phyloP scores from a whole-genome alignment of 768 basidiomycete species.

The Gloeophyllum trabeum region DNA sequence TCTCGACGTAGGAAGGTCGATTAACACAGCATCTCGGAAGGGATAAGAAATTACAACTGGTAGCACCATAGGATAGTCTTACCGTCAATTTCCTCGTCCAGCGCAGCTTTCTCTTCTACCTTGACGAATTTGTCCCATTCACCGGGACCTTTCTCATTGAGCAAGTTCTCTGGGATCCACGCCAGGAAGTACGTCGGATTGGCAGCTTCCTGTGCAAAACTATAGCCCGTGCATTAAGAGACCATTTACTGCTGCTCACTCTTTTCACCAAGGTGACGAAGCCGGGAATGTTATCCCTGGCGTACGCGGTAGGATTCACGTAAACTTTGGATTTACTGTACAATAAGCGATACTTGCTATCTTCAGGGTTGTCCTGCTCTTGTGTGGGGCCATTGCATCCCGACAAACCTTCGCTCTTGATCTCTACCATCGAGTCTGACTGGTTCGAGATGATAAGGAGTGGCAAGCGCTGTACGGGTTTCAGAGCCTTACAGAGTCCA shows the following conservation, averaged over 20 bases:
- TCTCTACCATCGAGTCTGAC: conserved; percentile 67
- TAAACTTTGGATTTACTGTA: conserved; percentile 94
- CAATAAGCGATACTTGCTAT: conserved; percentile 57
- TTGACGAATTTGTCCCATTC: conserved; percentile 90
- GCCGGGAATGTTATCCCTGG: conserved; percentile 88
- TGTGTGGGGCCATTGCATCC: conserved; percentile 13
- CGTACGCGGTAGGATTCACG: conserved; percentile 87
- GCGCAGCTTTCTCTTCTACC: conserved; percentile 56
- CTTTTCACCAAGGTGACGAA: conserved; percentile 88
- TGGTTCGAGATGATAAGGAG: conserved; percentile 8
- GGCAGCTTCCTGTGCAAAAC: conserved; percentile 43
- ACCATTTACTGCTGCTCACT: conserved; percentile 29
- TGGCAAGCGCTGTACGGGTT: too few species aligned
- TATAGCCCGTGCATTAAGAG: neutral
- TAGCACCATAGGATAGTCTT: conserved; percentile 11
- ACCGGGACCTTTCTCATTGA: conserved; percentile 69
- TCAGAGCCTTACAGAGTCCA: too few species aligned
- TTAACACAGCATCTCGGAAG: conserved; percentile 64
- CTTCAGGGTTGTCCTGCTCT: too few species aligned
- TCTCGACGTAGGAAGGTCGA: conserved; percentile 71
- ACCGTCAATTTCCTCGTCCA: conserved; percentile 70
- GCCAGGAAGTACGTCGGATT: conserved; percentile 75
- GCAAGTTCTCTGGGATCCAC: conserved; percentile 85
- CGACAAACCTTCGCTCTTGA: conserved; percentile 33
- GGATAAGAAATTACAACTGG: conserved; percentile 3